Evolutionary conservation across 1,284 basidiomycete species (phyloP), one percentile per base, ranked within the genome.

Genomic region (Xerocomus tenax): DNA sequence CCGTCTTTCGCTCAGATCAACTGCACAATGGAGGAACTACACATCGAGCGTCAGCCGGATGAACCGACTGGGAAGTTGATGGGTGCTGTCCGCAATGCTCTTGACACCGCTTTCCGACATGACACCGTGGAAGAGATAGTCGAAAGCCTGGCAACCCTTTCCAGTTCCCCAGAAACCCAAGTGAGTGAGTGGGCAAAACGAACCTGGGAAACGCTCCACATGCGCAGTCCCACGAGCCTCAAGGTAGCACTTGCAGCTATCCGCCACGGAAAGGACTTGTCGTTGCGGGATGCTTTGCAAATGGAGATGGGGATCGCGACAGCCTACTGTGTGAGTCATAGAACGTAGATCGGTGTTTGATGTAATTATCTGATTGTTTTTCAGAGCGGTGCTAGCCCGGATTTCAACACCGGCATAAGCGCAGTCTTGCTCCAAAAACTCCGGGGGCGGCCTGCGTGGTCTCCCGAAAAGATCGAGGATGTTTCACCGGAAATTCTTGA

Each of bases 201-300:
- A 46, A 91, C 91, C 13, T 67, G 87, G 53, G 70, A 73, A 16
- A 71, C 73, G 23, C 70, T 98, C 56, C 71, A 80, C 42, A 60
- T 77, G 56, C 81, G 91, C 47, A 92, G 90, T 65, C 93, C 93
- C 4, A 95, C 92, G 2, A 93, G 91, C 60, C 75, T 96, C 61
- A 90, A 87, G 63, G 84, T 97, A 25, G 81, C 92, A 16, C 73
- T 97, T 16, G 71, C 78, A 58, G 87, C 88, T 10, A 78, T 93
- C 54, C 80, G 87, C 45, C 72, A 74, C 54, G 91, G 89, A 13
- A 79, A 74, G 61, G 67, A 71, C 3, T 70, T 84, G 68, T 68
- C 75, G 15, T 72, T 96, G 42, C 72, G 77, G 19, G 74, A 87
- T 52, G 81, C 79, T 5, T 73, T 96, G 53, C 71, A 85, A 57